These are phyloP conservation scores for Fusarium aywerte DNA, from an alignment of 2,329 filamentous ascomycete genomes.

Conservation along the genomic window DNA sequence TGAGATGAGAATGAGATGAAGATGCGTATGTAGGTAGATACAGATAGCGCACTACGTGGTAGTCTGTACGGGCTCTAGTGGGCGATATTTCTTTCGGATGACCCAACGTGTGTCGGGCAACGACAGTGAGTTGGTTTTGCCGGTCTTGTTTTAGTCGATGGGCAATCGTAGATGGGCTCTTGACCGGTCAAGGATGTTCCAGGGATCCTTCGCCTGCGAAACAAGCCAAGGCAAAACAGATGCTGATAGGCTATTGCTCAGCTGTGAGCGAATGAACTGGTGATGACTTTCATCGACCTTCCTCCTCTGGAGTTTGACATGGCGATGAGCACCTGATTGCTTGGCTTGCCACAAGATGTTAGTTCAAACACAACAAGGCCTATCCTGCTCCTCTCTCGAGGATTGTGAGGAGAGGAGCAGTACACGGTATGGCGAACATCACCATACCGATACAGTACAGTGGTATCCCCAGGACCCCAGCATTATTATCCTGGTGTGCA, in stretches of 20 bases:
- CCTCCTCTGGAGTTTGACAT: slow-evolving; percentile 14
- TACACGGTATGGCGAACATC: not conserved
- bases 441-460: slow-evolving; percentile 10
- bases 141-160: slow-evolving; percentile 20
- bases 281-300: slow-evolving; percentile 36
- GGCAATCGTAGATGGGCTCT: slow-evolving; percentile 25
- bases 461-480: slow-evolving; percentile 14
- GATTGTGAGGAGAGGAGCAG: not conserved
- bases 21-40: slow-evolving; percentile 11
- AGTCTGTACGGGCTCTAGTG: not conserved
- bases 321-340: slow-evolving; percentile 25
- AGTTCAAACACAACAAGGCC: not conserved
- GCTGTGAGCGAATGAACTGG: slow-evolving; percentile 25
- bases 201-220: slow-evolving; percentile 2
- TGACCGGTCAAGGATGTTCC: slow-evolving; percentile 14
- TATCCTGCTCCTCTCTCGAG: not conserved
- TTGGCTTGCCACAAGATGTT: slow-evolving; percentile 1
- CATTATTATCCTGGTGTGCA: slow-evolving; percentile 34
- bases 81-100: not conserved
- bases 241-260: slow-evolving; percentile 8
- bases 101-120: slow-evolving; percentile 12
- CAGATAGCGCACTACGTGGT: slow-evolving; percentile 2
- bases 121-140: slow-evolving; percentile 1
- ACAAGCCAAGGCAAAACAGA: slow-evolving; percentile 3
- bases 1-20: slow-evolving; percentile 39